Base-by-base conservation (phyloP, 2,329 filamentous ascomycete genomes). In the Colletotrichum acutatum region DNA sequence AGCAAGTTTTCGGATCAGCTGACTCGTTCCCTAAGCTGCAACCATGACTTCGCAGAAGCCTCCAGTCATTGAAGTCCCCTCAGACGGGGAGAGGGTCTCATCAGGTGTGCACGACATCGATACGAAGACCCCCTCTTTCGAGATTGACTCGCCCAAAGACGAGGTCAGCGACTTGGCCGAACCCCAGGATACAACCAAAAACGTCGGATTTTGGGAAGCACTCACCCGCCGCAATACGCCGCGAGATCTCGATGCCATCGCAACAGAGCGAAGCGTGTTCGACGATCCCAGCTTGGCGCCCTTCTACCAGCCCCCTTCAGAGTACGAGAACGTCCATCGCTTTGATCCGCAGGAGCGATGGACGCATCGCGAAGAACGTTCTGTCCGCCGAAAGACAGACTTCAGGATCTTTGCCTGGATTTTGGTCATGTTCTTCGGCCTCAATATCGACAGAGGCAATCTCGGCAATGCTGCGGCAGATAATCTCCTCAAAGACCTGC, bases 371-470 rank as follows among this genome's bases (percentile, higher is more conserved):
- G 42, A 49, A n/a, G 42, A 49, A 49, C 42, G 42, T 19, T n/a
- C 42, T 49, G 42, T 49, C 19, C 42, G 42, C 19, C 42, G 42
- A 49, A 49, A 82, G 80, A 75, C 82, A 9, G 80, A 83, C 14
- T 70, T 66, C 19, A 66, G 24, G 46, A 82, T 83, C 42, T 81
- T 78, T 30, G 66, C 77, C 1, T 83, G 79, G 74, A 78, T 79
- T 16, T 79, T 78, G 57, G 54, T 79, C 34, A 82, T 82, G 80
- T 82, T 82, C 72, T 80, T 82, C 26, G 80, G 80, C 1, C 77
- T 83, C 4, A 80, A 83, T 58, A 77, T 84, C 8, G 79, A 83
- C 63, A 78, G 82, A 19, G 79, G 79, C 37, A 84, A 84, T 58
- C 81, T 83, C 28, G 72, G 74, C 4, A 80, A 82, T 64, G 82